Percentiles rank a stretch among this genome's conserved stretches.
These are phyloP conservation scores for Irpex rosettiformis DNA, from an alignment of 1,284 basidiomycete genomes.

Conservation along the genomic window DNA sequence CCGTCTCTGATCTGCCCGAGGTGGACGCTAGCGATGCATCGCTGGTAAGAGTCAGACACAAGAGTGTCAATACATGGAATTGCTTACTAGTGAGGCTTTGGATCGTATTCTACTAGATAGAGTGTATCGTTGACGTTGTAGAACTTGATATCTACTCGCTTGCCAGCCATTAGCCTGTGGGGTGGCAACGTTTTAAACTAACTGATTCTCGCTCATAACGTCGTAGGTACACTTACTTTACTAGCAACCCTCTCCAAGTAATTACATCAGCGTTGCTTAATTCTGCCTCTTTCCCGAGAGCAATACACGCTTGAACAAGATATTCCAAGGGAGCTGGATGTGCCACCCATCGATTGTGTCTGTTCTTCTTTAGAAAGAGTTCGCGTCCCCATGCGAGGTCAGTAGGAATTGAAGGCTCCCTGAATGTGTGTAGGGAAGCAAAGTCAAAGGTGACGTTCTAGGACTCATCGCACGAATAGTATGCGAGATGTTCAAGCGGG, in stretches of 20 bases:
- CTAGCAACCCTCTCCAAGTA: conserved; percentile 10
- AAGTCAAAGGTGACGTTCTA: conserved; percentile 4
- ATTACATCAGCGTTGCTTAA: conserved; percentile 4
- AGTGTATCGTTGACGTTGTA: neutral
- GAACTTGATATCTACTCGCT: neutral
- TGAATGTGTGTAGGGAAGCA: neutral
- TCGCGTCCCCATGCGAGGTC: neutral
- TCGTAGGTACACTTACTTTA: neutral
- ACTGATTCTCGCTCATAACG: neutral
- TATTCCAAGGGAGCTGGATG: conserved; percentile 5
- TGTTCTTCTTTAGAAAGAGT: neutral
- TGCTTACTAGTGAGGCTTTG: neutral
- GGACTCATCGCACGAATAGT: conserved; percentile 5
- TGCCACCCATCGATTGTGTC: neutral
- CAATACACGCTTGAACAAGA: neutral
- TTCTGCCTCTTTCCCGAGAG: neutral
- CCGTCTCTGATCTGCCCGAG: neutral
- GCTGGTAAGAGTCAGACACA: no score
- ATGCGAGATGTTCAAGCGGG: conserved; percentile 6
- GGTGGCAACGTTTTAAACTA: neutral
- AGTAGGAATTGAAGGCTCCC: neutral
- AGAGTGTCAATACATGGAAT: no score
- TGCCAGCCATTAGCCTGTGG: neutral
- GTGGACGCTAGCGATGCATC: neutral
- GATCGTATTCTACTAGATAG: neutral